phyloP scores from a whole-genome alignment of 2,329 filamentous ascomycete species.

The Arthrobotrys sinensis region DNA sequence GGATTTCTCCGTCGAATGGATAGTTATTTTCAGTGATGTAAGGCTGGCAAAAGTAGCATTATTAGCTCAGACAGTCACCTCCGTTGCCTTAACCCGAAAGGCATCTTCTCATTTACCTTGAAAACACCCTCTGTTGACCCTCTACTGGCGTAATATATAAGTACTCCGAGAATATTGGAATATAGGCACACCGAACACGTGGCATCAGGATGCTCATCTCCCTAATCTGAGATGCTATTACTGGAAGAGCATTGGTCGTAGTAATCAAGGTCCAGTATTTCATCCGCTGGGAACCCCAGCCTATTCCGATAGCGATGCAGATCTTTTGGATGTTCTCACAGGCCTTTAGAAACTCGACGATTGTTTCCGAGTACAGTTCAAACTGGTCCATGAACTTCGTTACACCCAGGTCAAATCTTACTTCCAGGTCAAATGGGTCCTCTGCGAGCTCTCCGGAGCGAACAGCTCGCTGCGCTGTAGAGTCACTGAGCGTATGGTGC shows the following conservation, averaged over 20 bases:
- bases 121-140: not conserved
- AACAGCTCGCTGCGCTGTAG: not conserved
- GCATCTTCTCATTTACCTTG: slow-evolving; percentile 1
- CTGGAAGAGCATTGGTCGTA: not conserved
- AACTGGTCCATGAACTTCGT: not conserved
- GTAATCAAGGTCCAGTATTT: not conserved
- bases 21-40: not conserved
- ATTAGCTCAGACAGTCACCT: not conserved
- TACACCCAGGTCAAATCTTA: not conserved
- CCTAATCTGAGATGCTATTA: not conserved
- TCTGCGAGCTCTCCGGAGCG: not conserved
- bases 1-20: not conserved
- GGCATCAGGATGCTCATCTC: not conserved
- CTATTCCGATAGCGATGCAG: not conserved
- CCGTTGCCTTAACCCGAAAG: not conserved
- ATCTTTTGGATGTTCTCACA: not conserved
- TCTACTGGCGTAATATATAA: not conserved
- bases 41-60: not conserved
- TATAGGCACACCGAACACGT: not conserved
- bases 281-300: not conserved
- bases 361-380: not conserved
- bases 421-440: not conserved
- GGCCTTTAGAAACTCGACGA: not conserved
- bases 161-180: not conserved
- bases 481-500: no score